These are phyloP conservation scores for Phytophthora kernoviae DNA, from an alignment of 352 stramenopile genomes.

Conservation along the genomic window DNA sequence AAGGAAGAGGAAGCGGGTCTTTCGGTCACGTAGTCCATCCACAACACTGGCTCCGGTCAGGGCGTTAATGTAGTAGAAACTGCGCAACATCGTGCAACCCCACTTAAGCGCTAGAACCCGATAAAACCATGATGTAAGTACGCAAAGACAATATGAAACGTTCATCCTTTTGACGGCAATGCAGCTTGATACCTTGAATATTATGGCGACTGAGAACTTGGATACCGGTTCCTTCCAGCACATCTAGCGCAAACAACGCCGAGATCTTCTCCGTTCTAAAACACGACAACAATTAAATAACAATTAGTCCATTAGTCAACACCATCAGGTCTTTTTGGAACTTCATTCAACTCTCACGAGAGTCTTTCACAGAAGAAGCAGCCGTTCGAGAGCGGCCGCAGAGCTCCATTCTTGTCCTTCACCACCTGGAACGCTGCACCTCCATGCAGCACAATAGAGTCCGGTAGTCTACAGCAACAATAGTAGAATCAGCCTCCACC, in stretches of 20 bases:
- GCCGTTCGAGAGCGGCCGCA: constrained; percentile 67
- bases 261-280: constrained; percentile 72
- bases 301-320: background rate
- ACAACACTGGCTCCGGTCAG: constrained; percentile 58
- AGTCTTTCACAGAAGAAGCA: constrained; percentile 84
- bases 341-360: constrained; percentile 43
- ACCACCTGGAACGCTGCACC: constrained; percentile 78
- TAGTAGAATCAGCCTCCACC: background rate
- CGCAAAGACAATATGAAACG: background rate
- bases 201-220: constrained; percentile 80
- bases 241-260: constrained; percentile 70
- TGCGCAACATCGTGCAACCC: constrained; percentile 76
- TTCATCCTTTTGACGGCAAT: too few species aligned
- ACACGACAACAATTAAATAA: constrained; percentile 6
- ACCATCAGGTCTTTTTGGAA: background rate
- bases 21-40: constrained; percentile 64
- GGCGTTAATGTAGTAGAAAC: constrained; percentile 84
- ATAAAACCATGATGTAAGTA: background rate
- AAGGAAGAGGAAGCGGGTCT: constrained; percentile 69
- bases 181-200: constrained; percentile 51
- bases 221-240: constrained; percentile 75
- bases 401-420: constrained; percentile 41
- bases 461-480: constrained; percentile 51
- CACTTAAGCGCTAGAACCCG: constrained; percentile 67
- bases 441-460: constrained; percentile 69